phyloP scores from a whole-genome alignment of 345 rosid genomes.

The Balakata baccata region DNA sequence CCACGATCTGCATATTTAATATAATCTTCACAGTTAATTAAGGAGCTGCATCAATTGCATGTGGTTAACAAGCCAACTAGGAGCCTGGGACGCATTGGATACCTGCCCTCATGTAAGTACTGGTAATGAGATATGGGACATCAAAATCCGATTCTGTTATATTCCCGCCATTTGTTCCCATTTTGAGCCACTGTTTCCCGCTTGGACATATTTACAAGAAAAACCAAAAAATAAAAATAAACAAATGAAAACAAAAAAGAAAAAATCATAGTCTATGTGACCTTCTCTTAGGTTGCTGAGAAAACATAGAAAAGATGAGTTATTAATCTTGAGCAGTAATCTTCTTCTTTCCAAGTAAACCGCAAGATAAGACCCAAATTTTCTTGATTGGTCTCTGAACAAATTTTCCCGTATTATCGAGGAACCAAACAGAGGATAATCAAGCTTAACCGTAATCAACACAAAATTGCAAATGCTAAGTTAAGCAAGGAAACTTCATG shows the following conservation, averaged over 20 bases:
- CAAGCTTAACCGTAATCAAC: neutral
- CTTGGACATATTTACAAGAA: neutral
- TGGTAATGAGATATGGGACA: neutral
- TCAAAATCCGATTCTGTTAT: neutral
- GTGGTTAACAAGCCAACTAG: neutral
- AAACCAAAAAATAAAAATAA: neutral
- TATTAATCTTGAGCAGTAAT: neutral
- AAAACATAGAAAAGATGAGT: slow-evolving; percentile 3
- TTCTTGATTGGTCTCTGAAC: neutral
- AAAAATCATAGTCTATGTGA: neutral
- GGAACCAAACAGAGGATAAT: slow-evolving; percentile 18
- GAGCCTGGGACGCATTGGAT: slow-evolving; percentile 1
- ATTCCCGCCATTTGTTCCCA: slow-evolving; percentile 17
- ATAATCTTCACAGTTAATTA: neutral
- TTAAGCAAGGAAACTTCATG: neutral
- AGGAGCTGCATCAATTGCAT: neutral
- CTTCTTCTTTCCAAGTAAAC: neutral
- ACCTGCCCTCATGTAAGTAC: neutral
- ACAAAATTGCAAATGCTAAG: neutral
- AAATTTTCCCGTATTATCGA: slow-evolving; percentile 10
- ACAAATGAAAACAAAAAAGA: neutral
- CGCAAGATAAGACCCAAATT: neutral
- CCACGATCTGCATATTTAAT: neutral
- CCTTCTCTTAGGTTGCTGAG: slow-evolving; percentile 24
- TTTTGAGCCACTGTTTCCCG: neutral